Base-by-base conservation (phyloP, 257 asterid species). In the Euphrasia confusa region DNA sequence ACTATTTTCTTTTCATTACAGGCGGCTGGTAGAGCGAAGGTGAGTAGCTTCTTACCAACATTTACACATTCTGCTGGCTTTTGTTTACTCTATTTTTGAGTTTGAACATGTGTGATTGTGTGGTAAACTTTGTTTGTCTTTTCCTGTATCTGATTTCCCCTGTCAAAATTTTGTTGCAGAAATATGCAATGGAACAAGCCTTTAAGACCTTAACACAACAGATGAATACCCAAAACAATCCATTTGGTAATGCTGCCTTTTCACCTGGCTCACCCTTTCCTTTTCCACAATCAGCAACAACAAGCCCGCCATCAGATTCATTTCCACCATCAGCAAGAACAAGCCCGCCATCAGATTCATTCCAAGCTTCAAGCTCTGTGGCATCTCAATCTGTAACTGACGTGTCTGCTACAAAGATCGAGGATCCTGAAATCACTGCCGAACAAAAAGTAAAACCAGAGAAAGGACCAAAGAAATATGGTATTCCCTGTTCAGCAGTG, bases 161-260 rank as follows among this genome's bases (percentile, higher is more conserved):
- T 53, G 14, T 45, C 18, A 47, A 61, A 59, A 45, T 61, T 32
- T 67, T 50, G 12, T 74, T 63, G 65, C 88, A 93, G 99, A 85
- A 87, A 71, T 89, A 84, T 73, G 99, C 97, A 24, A 93, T 93
- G 96, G 94, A 93, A 69, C 97, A 93, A 82, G 99, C 97, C 49
- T 75, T 89, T 71, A 87, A 87, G 86, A 85, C 97, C 75, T 56
- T 87, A 71, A 72, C 87, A 69, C 89, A 92, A 68, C 97, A 85
- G 70, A 85, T 87, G 96, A 80, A 74, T 62, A 58, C 83, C 48
- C 96, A 89, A 72, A 89, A 78, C 61, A 82, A 32, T 74, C 90
- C 83, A 66, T 93, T 81, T 72, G 82, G 85, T 54, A 89, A 77
- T 71, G 64, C 75, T 39, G 53, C 64, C 76, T 87, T 81, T 77